These are phyloP conservation scores for Brasilioporus rufonigricans DNA, from an alignment of 768 basidiomycete species.

Conservation along the genomic window DNA sequence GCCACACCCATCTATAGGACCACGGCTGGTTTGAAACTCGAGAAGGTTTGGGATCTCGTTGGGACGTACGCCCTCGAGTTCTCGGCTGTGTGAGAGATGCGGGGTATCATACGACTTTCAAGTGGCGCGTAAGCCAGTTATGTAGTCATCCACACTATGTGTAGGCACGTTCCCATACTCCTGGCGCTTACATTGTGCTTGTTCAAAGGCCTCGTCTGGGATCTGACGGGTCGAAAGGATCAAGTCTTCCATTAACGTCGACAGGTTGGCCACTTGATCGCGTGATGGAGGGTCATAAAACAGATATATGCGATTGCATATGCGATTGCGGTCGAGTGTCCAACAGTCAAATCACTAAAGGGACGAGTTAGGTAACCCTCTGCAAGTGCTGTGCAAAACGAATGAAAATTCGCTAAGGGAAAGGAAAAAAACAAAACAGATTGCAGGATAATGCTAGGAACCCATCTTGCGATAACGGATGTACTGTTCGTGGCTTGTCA, in stretches of 20 bases:
- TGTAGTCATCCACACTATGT: too few species aligned
- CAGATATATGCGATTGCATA: too few species aligned
- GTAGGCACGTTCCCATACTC: not conserved
- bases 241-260: too few species aligned
- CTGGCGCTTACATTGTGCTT: not conserved
- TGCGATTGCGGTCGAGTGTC: too few species aligned
- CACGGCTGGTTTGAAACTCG: conserved; percentile 27
- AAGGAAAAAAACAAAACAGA: conserved; percentile 13
- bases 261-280: too few species aligned
- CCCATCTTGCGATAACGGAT: conserved; percentile 14
- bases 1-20: conserved; percentile 7
- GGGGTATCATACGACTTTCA: too few species aligned
- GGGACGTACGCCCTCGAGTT: conserved; percentile 28
- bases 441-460: conserved; percentile 23
- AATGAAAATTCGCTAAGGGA: conserved; percentile 16
- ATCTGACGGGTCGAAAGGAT: too few species aligned
- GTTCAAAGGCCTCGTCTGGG: too few species aligned
- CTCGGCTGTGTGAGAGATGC: conserved; percentile 18
- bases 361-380: not conserved
- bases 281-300: too few species aligned
- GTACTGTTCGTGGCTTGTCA: conserved; percentile 8
- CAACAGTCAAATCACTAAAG: not conserved
- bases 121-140: too few species aligned
- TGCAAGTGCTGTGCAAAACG: conserved; percentile 3
- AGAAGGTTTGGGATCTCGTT: conserved; percentile 28